phyloP scores from a whole-genome alignment of 208 protist genomes.

The Leishmania tarentolae region DNA sequence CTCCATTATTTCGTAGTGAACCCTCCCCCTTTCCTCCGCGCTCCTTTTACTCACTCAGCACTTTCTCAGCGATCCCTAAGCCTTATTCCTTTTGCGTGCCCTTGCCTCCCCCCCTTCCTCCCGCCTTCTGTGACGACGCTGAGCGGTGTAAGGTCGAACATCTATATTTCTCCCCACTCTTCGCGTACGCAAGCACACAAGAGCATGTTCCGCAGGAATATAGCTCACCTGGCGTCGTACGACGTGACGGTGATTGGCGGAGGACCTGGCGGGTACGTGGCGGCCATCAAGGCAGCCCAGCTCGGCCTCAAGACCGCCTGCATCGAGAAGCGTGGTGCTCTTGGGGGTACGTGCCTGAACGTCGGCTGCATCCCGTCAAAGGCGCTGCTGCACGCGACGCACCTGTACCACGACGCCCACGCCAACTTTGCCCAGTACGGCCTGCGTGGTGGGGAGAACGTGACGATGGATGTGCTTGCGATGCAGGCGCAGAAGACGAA shows the following conservation, averaged over 20 bases:
- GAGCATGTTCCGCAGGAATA: constrained; percentile 70
- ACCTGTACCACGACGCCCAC: constrained; percentile 97
- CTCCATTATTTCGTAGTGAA: neutral
- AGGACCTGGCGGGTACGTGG: constrained; percentile 99
- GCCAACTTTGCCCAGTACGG: constrained; percentile 94
- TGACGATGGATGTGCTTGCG: constrained; percentile 93
- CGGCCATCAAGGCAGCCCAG: constrained; percentile 99
- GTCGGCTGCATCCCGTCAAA: constrained; percentile 99
- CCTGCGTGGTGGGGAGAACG: constrained; percentile 75
- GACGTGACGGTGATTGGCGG: constrained; percentile 99
- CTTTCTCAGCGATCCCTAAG: neutral
- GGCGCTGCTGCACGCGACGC: constrained; percentile 98
- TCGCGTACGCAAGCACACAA: constrained; percentile 18
- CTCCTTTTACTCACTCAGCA: neutral
- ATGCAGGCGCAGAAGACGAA: constrained; percentile 98
- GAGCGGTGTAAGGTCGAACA: neutral
- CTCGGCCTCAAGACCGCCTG: constrained; percentile 98
- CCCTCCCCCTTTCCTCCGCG: neutral
- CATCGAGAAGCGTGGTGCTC: constrained; percentile 97
- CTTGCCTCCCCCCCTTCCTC: neutral
- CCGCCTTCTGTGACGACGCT: neutral
- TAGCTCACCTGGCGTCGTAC: constrained; percentile 60
- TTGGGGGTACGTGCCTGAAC: constrained; percentile 99
- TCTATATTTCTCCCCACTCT: neutral
- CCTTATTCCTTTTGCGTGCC: neutral